Conservation (phyloP, 306 rosid genomes). For the Argentina anserina region DNA sequence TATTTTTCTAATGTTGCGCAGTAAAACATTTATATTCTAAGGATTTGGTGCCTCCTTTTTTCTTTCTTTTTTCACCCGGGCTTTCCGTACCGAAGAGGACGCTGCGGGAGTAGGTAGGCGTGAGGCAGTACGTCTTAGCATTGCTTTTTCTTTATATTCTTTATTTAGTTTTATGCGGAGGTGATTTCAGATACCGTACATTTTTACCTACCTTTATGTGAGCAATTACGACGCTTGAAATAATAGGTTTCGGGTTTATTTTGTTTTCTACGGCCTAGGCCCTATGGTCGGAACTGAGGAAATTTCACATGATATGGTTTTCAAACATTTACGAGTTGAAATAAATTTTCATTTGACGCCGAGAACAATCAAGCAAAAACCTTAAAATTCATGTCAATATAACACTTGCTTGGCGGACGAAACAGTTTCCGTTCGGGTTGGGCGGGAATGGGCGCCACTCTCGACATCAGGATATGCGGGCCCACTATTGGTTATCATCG, state of each 20-base stretch:
- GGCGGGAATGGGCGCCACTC: no score
- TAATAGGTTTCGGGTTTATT: background rate
- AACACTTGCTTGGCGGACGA: no score
- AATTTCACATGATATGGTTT: no score
- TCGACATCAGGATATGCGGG: no score
- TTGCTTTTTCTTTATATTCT: background rate
- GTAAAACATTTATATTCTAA: background rate
- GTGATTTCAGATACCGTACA: background rate
- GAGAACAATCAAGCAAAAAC: no score
- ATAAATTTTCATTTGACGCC: no score
- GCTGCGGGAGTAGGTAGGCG: background rate
- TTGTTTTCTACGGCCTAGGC: no score
- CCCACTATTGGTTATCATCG: no score
- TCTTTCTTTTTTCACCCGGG: background rate
- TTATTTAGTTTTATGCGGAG: background rate
- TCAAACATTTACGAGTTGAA: no score
- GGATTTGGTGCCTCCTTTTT: background rate
- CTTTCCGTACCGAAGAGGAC: conserved; percentile 5
- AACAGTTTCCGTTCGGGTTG: no score
- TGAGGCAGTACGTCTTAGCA: background rate
- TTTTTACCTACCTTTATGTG: background rate
- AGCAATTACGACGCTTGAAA: background rate
- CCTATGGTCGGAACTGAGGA: no score
- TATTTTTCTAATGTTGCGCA: background rate
- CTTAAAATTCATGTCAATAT: no score